Evolutionary conservation across 1,284 basidiomycete genomes (phyloP), one percentile per base, ranked within the genome.

Genomic region (Meripilus lineatus): DNA sequence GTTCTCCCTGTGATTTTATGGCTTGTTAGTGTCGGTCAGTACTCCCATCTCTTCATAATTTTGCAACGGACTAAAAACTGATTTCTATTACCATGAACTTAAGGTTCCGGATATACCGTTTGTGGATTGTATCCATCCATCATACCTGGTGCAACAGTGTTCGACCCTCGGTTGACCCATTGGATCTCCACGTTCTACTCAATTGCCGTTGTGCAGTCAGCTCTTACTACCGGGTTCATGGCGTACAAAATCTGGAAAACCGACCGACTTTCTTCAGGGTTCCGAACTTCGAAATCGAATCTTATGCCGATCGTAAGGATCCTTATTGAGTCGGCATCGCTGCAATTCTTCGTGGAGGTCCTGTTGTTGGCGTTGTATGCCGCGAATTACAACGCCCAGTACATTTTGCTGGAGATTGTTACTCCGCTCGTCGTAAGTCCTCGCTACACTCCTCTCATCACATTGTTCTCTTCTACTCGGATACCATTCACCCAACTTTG

Each of bases 341-440:
- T 64, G 15, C 62, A 63, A 38, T 50, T 59, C 20, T 17, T 58
- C 10, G 49, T 53, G 18, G 51, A 62, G 22, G 25, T 63, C 30
- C 30, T 62, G 15, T 40, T 63, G 18, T 56, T 65, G n/a, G 49
- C 58, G 13, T 40, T 64, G 21, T 63, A 64, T 40, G 53, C 54
- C 6, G 39, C 51, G 14, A 44, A 54, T 35, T 39, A 51, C 36
- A 61, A 60, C 36, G 58, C 49, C n/a, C 61, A 64, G 41, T 61
- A 55, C 35, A 51, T 61, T 14, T n/a, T n/a, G n/a, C n/a, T n/a
- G n/a, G n/a, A n/a, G n/a, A n/a, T n/a, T n/a, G n/a, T n/a, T n/a
- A n/a, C 42, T 62, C 28, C 57, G 58, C 28, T 58, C 56, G 42
- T 52, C 17, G 48, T 58, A 20, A 55, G 58, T 15, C 59, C 60